These are phyloP conservation scores for Pouteria glomerata DNA, from an alignment of 148 eudicot species.

Conservation along the genomic window DNA sequence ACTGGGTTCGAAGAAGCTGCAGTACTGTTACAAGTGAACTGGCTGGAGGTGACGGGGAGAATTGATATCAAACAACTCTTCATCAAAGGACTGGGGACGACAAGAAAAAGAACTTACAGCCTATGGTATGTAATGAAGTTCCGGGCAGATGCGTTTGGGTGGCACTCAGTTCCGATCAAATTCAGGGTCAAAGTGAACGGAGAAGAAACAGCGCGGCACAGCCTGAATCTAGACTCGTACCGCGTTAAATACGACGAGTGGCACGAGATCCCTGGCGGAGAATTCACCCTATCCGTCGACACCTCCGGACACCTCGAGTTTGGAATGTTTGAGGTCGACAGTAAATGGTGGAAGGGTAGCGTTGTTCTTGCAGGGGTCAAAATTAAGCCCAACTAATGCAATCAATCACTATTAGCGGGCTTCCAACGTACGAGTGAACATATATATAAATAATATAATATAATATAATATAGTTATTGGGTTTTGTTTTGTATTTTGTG, in stretches of 20 bases:
- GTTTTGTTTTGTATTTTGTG: no score
- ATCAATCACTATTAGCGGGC: no score
- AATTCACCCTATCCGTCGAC: neutral
- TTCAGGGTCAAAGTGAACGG: neutral
- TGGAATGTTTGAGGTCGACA: slow-evolving; percentile 5
- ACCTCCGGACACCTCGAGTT: neutral
- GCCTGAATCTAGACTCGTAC: neutral
- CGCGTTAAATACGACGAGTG: neutral
- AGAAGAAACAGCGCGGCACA: neutral
- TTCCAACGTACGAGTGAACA: no score
- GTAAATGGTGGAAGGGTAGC: slow-evolving; percentile 5
- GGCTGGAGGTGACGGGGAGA: neutral
- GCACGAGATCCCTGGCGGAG: neutral
- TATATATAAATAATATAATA: no score
- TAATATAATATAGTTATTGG: no score
- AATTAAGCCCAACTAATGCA: neutral
- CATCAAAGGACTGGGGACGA: no score
- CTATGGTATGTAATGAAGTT: neutral
- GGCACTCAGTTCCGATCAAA: slow-evolving; percentile 1
- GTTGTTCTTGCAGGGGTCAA: neutral
- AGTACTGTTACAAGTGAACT: neutral
- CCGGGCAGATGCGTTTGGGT: slow-evolving; percentile 1
- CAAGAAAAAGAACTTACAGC: neutral
- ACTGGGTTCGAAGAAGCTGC: neutral
- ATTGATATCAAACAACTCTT: neutral